These are phyloP conservation scores for Emericellopsis atlantica DNA, from an alignment of 2,329 filamentous ascomycete genomes.

Conservation along the genomic window DNA sequence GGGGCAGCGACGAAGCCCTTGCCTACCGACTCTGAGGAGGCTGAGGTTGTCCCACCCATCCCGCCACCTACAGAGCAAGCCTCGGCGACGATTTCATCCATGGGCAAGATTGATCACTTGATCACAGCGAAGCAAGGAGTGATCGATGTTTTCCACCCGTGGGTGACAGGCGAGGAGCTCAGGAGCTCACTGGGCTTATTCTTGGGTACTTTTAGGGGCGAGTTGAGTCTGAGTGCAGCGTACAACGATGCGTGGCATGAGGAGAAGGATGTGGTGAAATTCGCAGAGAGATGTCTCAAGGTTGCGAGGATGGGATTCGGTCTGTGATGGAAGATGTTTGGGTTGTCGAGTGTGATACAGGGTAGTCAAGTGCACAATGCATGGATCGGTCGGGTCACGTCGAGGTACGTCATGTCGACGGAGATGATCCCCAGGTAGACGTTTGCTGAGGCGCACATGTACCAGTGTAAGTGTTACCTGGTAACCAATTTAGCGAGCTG, in stretches of 20 bases:
- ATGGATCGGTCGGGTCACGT: too few species aligned
- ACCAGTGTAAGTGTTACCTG: too few species aligned
- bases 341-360: too few species aligned
- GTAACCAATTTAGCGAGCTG: too few species aligned
- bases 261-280: conserved; percentile 5
- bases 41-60: conserved; percentile 6
- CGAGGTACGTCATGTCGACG: too few species aligned
- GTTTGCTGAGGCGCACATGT: too few species aligned
- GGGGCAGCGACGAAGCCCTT: background rate
- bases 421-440: too few species aligned
- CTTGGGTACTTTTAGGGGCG: conserved; percentile 21
- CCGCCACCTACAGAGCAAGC: conserved; percentile 12
- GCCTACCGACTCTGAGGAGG: background rate
- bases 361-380: too few species aligned
- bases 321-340: too few species aligned
- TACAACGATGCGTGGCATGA: conserved; percentile 30
- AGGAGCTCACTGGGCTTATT: conserved; percentile 24
- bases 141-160: conserved; percentile 19
- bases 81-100: conserved; percentile 18
- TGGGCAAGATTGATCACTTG: conserved; percentile 20
- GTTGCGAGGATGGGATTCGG: conserved; percentile 3
- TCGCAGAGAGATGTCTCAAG: conserved; percentile 8
- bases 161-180: conserved; percentile 32
- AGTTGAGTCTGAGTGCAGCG: conserved; percentile 22
- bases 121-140: conserved; percentile 12